Evolutionary conservation across 345 rosid genomes (phyloP), one percentile per base, ranked within the genome.

Genomic region (Eutrema japonicum): DNA sequence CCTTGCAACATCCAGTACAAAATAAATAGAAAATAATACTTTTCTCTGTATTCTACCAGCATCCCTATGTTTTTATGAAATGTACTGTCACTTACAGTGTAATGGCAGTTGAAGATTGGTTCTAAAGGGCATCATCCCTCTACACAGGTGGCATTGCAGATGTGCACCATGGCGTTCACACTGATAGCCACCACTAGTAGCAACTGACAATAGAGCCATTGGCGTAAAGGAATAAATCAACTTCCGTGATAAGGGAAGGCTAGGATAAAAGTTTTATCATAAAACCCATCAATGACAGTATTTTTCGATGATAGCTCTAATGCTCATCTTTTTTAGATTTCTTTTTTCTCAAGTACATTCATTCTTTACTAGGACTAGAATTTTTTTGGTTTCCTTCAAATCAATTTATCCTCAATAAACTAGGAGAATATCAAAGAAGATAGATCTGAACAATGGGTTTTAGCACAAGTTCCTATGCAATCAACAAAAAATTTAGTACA

Each of bases 81-180:
- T 27, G 40, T n/a, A 53, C 13, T 18, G 16, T 30, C 41, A 75
- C 96, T 79, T 83, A 94, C 98, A 94, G 70, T 88, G 92, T 78
- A 89, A 93, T 0, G 95, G 96, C n/a, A 82, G 86, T 72, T 46
- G 74, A 36, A 37, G 71, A 74, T 85, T 83, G 66, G 82, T 50
- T 80, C 98, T 86, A 18, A 81, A 83, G 72, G 97, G 97, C 93
- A 94, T 83, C 95, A 89, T 83, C 79, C 95, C 95, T 37, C 89
- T 84, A 78, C 97, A 94, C 61, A 80, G 74, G 59, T 89, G 96
- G 74, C 98, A 94, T 77, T 86, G 95, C 73, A 88, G 65, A 78
- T 94, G 96, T 29, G 86, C 80, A 43, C 86, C 86, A 66, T 78
- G 79, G 56, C 10, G 83, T 74, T 83, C 81, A 83, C 98, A 94